Conservation (phyloP, 768 basidiomycete genomes). For the Psilocybe subaeruginosa region DNA sequence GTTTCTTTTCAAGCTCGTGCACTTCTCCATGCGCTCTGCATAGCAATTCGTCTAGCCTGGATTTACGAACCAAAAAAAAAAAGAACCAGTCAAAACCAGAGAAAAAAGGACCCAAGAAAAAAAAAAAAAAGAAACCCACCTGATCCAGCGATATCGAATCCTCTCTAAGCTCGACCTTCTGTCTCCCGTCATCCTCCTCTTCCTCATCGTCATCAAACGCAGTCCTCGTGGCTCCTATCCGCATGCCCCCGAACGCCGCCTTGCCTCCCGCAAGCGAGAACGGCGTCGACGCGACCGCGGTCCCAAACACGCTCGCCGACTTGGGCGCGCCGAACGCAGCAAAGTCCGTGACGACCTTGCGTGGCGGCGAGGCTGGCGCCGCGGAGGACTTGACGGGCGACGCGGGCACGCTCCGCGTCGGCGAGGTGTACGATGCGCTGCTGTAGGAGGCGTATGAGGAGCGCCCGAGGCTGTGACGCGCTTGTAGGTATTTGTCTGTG, state of each 20-base stretch:
- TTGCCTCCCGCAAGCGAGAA: conserved; percentile 79
- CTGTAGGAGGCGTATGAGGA: conserved; percentile 54
- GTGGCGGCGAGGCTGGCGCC: conserved; percentile 66
- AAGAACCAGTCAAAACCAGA: background rate
- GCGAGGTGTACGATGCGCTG: conserved; percentile 41
- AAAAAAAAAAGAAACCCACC: conserved; percentile 44
- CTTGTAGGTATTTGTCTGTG: conserved; percentile 93
- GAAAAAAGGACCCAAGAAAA: background rate
- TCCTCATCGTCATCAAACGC: conserved; percentile 67
- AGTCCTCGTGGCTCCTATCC: conserved; percentile 39
- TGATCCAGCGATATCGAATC: conserved; percentile 93
- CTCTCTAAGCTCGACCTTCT: conserved; percentile 77
- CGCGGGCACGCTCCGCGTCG: conserved; percentile 42
- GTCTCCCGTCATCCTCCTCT: conserved; percentile 68
- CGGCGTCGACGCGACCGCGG: conserved; percentile 79
- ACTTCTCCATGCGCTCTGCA: conserved; percentile 90
- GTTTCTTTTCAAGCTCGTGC: conserved; percentile 48
- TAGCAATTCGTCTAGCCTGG: conserved; percentile 80
- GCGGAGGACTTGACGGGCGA: conserved; percentile 40
- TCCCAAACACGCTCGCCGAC: conserved; percentile 80
- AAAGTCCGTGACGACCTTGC: conserved; percentile 89
- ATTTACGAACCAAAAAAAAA: conserved; percentile 1
- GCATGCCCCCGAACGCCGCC: conserved; percentile 84
- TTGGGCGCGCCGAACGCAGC: conserved; percentile 81
- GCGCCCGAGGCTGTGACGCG: conserved; percentile 61